Percentiles rank a stretch among this genome's conserved stretches.
Evolutionary conservation across 2,329 filamentous ascomycete species (phyloP).

Genomic region (Alternaria gansuensis): DNA sequence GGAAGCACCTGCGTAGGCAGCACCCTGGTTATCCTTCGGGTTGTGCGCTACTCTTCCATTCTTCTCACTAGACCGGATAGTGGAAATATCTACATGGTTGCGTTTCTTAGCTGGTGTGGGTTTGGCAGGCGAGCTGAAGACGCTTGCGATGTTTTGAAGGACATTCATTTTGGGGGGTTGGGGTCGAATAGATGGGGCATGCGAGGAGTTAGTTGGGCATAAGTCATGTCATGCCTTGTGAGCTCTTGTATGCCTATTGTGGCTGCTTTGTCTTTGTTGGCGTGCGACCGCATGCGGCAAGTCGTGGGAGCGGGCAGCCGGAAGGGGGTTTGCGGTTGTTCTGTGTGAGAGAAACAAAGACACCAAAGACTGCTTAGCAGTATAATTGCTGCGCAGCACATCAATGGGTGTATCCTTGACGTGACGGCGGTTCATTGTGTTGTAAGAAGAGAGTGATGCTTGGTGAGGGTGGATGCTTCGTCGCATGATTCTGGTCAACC

Average conservation of each 20-base stretch:
- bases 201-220: background rate
- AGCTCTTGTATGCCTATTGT: slow-evolving; percentile 14
- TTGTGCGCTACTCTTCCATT: background rate
- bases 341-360: background rate
- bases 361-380: background rate
- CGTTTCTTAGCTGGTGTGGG: background rate
- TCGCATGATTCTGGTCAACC: background rate
- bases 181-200: no score
- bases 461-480: background rate
- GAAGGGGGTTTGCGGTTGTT: slow-evolving; percentile 9
- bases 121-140: background rate
- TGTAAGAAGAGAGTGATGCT: no score
- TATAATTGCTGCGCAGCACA: background rate
- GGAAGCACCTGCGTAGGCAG: background rate
- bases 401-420: background rate
- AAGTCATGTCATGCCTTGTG: background rate
- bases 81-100: no score
- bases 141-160: background rate
- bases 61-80: background rate
- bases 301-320: background rate
- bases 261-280: slow-evolving; percentile 21
- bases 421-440: background rate
- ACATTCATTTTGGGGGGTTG: background rate
- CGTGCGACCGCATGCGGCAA: slow-evolving; percentile 18
- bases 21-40: background rate